Evolutionary conservation across 2,329 filamentous ascomycete genomes (phyloP), one percentile per base, ranked within the genome.

Genomic region (Colletotrichum phormii): DNA sequence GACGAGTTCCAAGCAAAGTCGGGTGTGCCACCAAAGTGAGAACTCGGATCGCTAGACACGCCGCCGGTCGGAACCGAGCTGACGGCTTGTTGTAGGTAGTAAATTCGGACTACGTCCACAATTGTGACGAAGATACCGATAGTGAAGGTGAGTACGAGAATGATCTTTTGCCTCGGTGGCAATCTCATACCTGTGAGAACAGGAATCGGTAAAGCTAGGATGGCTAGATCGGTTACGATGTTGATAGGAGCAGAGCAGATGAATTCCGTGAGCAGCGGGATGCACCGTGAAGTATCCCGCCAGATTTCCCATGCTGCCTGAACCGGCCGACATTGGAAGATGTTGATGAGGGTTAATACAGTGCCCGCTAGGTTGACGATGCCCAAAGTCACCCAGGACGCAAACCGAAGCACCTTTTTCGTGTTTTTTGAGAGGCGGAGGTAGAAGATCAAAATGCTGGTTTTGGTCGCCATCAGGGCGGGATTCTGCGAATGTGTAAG

Each of bases 381-480:
- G 60, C 86, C 86, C 1, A 98, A 85, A 0, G 94, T 95, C 5
- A 88, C 86, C 86, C 95, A 95, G n/a, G 94, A 97, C n/a, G 92
- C 91, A 82, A 93, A 90, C 72, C 93, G 91, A 75, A 98, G 92
- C 62, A 95, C 86, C 75, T 90, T 90, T 76, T 97, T 91, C 0
- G 90, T 92, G 72, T 94, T 93, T 77, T 92, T 93, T 31, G 94
- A 94, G 60, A 98, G 87, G 53, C 93, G 92, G 62, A 98, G 87
- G 83, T 97, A 98, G 82, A 98, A 98, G 65, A 97, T 88, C 71
- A 98, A 87, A 77, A 98, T 94, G n/a, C 95, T 97, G 0, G 94
- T 95, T 83, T 98, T 98, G 63, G 94, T 95, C 3, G 93, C 91
- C 94, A 97, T 97, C 68, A 98, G 86, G 4, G 94, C 93, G 13